Conservation (phyloP, 331 rosid genomes). For the Quercus phellos region DNA sequence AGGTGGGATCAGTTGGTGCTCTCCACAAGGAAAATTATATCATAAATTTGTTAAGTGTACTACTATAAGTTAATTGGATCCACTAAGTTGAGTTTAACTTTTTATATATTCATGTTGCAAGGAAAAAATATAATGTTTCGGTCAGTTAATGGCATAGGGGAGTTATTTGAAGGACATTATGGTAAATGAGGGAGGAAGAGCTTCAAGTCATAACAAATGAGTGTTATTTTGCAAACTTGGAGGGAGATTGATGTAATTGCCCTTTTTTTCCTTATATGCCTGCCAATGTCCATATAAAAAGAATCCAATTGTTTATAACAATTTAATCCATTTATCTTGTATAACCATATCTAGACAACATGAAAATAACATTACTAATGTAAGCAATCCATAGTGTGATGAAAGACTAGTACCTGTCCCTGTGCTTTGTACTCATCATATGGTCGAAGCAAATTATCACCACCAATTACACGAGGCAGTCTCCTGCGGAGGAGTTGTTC, state of each 20-base stretch:
- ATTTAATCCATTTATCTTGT: not conserved
- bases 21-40: not conserved
- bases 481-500: slow-evolving; percentile 96
- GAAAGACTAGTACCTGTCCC: slow-evolving; percentile 76
- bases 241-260: not conserved
- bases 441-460: slow-evolving; percentile 83
- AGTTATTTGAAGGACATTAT: not conserved
- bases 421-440: slow-evolving; percentile 83
- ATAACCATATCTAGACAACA: not conserved
- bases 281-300: not conserved
- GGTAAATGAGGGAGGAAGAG: not conserved
- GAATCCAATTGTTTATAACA: not conserved
- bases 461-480: slow-evolving; percentile 84
- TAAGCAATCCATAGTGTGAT: slow-evolving; percentile 13
- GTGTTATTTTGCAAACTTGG: not conserved
- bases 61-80: too few species aligned
- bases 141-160: not conserved
- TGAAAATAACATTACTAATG: not conserved
- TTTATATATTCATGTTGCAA: too few species aligned
- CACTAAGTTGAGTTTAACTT: too few species aligned
- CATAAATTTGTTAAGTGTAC: too few species aligned
- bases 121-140: not conserved
- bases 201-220: not conserved
- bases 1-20: not conserved
- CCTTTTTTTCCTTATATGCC: not conserved